These are phyloP conservation scores for Ambrosiella xylebori DNA, from an alignment of 2,329 filamentous ascomycete genomes.

Conservation along the genomic window DNA sequence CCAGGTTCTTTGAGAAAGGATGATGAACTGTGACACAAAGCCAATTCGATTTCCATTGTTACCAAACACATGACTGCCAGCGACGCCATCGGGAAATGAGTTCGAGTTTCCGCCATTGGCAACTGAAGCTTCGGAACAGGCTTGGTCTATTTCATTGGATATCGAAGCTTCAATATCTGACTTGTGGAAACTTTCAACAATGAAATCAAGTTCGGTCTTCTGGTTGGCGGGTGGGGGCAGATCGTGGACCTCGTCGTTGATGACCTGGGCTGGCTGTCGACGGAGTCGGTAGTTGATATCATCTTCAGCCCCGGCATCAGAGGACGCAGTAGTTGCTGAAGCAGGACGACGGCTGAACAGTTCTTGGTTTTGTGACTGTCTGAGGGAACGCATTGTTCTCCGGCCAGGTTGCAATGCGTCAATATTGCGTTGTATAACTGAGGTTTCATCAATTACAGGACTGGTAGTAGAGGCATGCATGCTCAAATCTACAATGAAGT, in stretches of 20 bases:
- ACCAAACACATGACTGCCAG: slow-evolving; percentile 39
- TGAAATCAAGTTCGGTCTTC: slow-evolving; percentile 63
- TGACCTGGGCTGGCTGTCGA: slow-evolving; percentile 16
- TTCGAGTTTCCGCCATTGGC: slow-evolving; percentile 50
- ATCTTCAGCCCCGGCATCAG: slow-evolving; percentile 36
- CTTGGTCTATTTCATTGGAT: slow-evolving; percentile 50
- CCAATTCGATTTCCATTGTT: slow-evolving; percentile 72
- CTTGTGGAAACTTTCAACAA: slow-evolving; percentile 57
- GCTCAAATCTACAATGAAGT: slow-evolving; percentile 91
- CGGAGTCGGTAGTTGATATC: slow-evolving; percentile 31
- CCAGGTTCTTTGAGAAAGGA: slow-evolving; percentile 84
- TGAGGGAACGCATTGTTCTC: slow-evolving; percentile 51
- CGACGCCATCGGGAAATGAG: slow-evolving; percentile 15
- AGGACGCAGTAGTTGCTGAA: slow-evolving; percentile 45
- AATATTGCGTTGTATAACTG: slow-evolving; percentile 36
- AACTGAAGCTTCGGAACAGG: slow-evolving; percentile 16
- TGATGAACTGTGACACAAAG: slow-evolving; percentile 65
- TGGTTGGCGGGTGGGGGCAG: slow-evolving; percentile 40
- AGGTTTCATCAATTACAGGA: slow-evolving; percentile 45
- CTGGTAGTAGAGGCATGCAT: slow-evolving; percentile 70
- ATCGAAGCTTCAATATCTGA: slow-evolving; percentile 63
- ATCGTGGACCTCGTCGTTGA: slow-evolving; percentile 48
- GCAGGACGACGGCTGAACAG: slow-evolving; percentile 63
- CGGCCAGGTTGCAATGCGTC: slow-evolving; percentile 35
- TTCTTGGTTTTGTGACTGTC: slow-evolving; percentile 71